Evolutionary conservation across 352 stramenopile species (phyloP), one percentile per base, ranked within the genome.

Genomic region (Pythium sp.): DNA sequence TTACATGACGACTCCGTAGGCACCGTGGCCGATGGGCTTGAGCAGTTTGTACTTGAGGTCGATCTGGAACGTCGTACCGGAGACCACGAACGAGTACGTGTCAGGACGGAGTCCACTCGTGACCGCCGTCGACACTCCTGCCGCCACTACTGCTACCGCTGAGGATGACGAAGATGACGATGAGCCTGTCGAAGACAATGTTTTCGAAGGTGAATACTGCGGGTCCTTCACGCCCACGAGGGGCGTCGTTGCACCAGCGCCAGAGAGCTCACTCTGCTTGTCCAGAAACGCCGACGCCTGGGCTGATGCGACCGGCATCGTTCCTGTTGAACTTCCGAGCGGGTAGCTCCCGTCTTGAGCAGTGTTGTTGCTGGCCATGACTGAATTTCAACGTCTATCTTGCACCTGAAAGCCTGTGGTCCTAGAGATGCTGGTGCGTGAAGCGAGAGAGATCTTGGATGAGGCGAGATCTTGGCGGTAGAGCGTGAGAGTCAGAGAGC

Each of bases 41-140:
- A 98, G 94, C 72, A 98, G 85, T 73, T 97, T 93, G 84, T 98
- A 98, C 73, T 97, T 95, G 43, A 89, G 75, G 74, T 98, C 89
- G 51, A 98, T 94, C 71, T 98, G 81, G 71, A 97, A 97, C 28
- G 79, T 90, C 30, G 90, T 97, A n/a, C 90, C 90, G 24, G 81
- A 90, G 56, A 97, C 88, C 53, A 87, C 79, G 68, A 96, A 91
- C 58, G 80, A 87, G 72, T 95, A 80, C 22, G 81, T 95, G 8
- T 80, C 87, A 14, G 80, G 80, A 11, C 82, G 85, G 62, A 72
- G 62, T 7, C 72, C 38, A 12, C 63, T 64, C 47, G 30, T 71
- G 26, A 68, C 46, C n/a, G 60, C 62, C 32, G 62, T 54, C 36
- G 72, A 60, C 1, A 56, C 43, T 3, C 43, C 43, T 51, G 18